Evolutionary conservation across 257 asterid species (phyloP).

Genomic region (Solanum phureja): DNA sequence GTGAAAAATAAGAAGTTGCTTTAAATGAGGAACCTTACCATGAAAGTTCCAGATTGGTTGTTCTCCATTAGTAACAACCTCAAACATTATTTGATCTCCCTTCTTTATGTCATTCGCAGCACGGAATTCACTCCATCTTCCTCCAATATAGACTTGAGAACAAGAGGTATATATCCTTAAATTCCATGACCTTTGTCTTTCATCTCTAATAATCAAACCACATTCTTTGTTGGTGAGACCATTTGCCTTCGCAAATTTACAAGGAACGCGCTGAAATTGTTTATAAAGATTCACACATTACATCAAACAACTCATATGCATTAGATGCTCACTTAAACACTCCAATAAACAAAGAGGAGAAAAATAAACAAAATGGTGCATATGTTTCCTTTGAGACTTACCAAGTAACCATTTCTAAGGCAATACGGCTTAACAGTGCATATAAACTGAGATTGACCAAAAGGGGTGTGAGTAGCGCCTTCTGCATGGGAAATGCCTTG

Average conservation of each 20-base stretch:
- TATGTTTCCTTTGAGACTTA: background rate
- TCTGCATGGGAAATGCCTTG: background rate
- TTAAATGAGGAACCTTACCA: too few species aligned
- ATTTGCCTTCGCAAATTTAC: background rate
- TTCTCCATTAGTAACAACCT: too few species aligned
- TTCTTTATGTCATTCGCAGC: too few species aligned
- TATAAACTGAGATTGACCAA: background rate
- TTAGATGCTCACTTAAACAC: background rate
- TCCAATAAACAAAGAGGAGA: background rate
- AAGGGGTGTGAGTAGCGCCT: background rate
- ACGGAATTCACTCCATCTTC: too few species aligned
- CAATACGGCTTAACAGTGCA: background rate
- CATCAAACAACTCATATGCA: background rate
- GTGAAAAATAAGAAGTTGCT: too few species aligned
- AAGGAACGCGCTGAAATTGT: background rate
- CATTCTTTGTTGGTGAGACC: background rate
- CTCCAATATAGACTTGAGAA: background rate
- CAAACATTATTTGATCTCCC: too few species aligned
- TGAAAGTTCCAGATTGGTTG: too few species aligned
- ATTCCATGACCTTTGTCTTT: slow-evolving; percentile 4
- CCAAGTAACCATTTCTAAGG: background rate
- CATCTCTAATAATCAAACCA: background rate
- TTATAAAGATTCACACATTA: background rate
- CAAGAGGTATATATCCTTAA: background rate
- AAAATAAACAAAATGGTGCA: background rate